These are phyloP conservation scores for Pseudonitzschia pungens DNA, from an alignment of 108 stramenopile species.

Conservation along the genomic window DNA sequence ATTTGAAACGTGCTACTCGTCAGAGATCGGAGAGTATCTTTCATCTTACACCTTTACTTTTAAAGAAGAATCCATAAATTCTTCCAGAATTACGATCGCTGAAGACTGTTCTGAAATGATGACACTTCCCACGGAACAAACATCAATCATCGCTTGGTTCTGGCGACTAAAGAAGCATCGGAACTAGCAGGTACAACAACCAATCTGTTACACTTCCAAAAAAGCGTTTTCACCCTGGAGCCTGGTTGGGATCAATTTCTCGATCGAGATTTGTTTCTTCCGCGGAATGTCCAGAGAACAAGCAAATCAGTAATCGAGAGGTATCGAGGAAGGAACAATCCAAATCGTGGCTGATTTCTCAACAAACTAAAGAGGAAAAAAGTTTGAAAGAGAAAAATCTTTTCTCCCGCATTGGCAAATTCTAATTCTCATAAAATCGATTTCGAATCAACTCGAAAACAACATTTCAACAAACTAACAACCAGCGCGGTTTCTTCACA, in stretches of 20 bases:
- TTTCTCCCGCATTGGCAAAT: slow-evolving; percentile 13
- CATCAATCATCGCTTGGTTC: background rate
- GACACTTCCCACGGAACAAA: slow-evolving; percentile 3
- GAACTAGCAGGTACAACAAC: background rate
- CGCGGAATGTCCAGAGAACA: background rate
- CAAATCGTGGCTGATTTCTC: slow-evolving; percentile 2
- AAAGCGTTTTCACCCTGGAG: background rate
- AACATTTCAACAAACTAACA: background rate
- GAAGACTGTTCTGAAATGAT: slow-evolving; percentile 13
- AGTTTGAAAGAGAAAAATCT: background rate
- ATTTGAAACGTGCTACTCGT: slow-evolving; percentile 9
- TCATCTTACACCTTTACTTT: background rate
- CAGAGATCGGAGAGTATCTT: slow-evolving; percentile 19
- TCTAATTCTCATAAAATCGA: slow-evolving; percentile 4
- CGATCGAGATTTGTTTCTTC: background rate
- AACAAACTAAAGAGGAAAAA: slow-evolving; percentile 8
- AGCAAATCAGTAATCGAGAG: background rate
- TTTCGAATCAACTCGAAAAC: slow-evolving; percentile 1
- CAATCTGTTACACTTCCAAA: background rate
- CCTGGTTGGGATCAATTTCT: background rate
- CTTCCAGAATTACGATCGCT: slow-evolving; percentile 17
- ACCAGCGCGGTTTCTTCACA: background rate
- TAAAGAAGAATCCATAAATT: background rate
- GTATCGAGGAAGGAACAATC: background rate
- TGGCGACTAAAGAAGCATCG: background rate